Conservation (phyloP, 352 stramenopile genomes). For the Peronospora farinosa region DNA sequence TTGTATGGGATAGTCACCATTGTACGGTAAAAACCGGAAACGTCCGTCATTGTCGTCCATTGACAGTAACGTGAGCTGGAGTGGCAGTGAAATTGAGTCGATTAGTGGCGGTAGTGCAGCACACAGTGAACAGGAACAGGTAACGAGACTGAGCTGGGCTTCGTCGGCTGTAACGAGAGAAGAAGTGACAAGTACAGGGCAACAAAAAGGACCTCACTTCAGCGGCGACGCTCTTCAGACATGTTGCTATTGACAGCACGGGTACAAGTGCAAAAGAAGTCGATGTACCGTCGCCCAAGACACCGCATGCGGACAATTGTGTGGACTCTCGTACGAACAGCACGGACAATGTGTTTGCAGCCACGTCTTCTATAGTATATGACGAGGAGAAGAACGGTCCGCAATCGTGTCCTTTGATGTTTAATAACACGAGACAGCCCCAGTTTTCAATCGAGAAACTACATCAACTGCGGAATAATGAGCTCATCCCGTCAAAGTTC, state of each 20-base stretch:
- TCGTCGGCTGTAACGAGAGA: slow-evolving; percentile 20
- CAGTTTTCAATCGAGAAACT: slow-evolving; percentile 29
- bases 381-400: slow-evolving; percentile 36
- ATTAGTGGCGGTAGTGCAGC: slow-evolving; percentile 9
- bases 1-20: slow-evolving; percentile 22
- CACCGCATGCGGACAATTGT: slow-evolving; percentile 33
- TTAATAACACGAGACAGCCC: slow-evolving; percentile 29
- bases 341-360: slow-evolving; percentile 29
- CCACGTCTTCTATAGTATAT: slow-evolving; percentile 16
- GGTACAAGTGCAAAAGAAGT: slow-evolving; percentile 2
- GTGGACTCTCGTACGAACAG: slow-evolving; percentile 27
- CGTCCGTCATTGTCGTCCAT: slow-evolving; percentile 32
- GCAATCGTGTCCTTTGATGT: slow-evolving; percentile 36
- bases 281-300: slow-evolving; percentile 46
- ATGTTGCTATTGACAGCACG: slow-evolving; percentile 2
- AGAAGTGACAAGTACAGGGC: slow-evolving; percentile 4
- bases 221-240: slow-evolving; percentile 11
- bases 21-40: slow-evolving; percentile 36
- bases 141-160: slow-evolving; percentile 16
- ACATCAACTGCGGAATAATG: slow-evolving; percentile 26
- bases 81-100: slow-evolving; percentile 30
- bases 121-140: slow-evolving; percentile 13
- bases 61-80: slow-evolving; percentile 38
- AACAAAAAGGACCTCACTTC: slow-evolving; percentile 11
- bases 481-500: slow-evolving; percentile 49